A percentile compares a stretch with the other conserved stretches of the same genome.
Conservation (phyloP, 768 basidiomycete species). For the Nidularia pulvinata region DNA sequence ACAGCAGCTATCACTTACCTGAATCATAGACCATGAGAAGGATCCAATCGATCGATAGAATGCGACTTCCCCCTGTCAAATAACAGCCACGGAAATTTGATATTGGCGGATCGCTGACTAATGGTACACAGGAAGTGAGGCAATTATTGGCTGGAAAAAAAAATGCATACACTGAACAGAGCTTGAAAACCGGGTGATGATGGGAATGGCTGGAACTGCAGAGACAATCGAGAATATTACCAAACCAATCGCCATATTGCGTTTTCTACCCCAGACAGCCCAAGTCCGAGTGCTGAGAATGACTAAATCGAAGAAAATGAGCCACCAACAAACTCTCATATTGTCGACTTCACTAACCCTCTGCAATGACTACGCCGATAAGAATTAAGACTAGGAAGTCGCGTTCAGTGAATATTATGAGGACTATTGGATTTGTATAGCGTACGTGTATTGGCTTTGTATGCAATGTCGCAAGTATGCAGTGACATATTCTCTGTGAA, state of each 20-base stretch:
- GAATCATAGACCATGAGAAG: constrained; percentile 9
- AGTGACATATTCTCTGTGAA: background rate
- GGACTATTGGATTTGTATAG: background rate
- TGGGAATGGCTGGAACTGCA: background rate
- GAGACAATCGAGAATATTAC: background rate
- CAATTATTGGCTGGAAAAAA: background rate
- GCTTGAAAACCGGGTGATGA: background rate
- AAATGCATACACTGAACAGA: background rate
- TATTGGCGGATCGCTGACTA: constrained; percentile 4
- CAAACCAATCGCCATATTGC: background rate
- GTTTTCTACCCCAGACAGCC: constrained; percentile 10
- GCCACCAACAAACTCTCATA: background rate
- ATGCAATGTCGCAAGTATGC: background rate
- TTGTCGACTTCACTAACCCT: constrained; percentile 3
- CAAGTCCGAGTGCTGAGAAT: constrained; percentile 11
- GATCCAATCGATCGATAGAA: constrained; percentile 9
- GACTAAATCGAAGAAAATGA: background rate
- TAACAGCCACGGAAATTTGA: constrained; percentile 7
- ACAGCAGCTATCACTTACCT: background rate
- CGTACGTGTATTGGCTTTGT: background rate
- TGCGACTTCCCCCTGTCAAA: constrained; percentile 1
- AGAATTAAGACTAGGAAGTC: constrained; percentile 1
- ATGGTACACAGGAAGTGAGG: background rate
- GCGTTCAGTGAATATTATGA: background rate
- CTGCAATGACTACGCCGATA: constrained; percentile 11